Base-by-base conservation (phyloP, 306 rosid genomes). In the Cyclanthera cordifolia region DNA sequence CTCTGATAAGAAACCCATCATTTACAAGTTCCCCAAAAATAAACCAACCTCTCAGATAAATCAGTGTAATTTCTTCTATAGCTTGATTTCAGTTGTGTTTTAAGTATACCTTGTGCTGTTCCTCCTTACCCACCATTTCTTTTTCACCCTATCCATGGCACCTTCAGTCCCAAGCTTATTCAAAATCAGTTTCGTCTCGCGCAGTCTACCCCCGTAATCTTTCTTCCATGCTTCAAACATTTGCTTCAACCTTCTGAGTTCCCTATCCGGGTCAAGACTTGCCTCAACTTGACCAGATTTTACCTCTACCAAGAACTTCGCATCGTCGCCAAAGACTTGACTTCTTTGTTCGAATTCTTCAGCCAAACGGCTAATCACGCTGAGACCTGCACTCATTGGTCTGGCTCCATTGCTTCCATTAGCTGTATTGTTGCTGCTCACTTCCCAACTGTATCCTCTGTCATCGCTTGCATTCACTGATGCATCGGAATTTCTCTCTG, bases 271-370 rank as follows among this genome's bases (percentile, higher is more conserved):
- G 75, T 88, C 81, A 74, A 93, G 78, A 79, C 87, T 90, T 25
- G 99, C 99, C 70, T 93, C 99, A 5, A 88, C 89, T 71, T 93
- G 94, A 75, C 99, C 99, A 27, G 99, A 90, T 80, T 93, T 93
- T 56, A 93, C 99, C 86, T 93, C 99, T 70, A 93, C 99, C 85
- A 93, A 83, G 90, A 93, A 93, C 83, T 93, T 93, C n/a, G 99
- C 95, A 74, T 93, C 99, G 20, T 93, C 99, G 3, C 96, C 96
- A 67, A 93, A 93, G 4, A 93, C 99, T 78, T 90, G 99, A 82
- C 97, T 88, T 84, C 99, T 79, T 80, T 90, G 99, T 79, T 93
- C 99, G 15, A 93, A 93, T 73, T 93, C 99, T 74, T 93, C 99
- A 1, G 97, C 90, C 81, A 93, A 75, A 48, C 97, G 86, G 73